Conservation (phyloP, 352 stramenopile species). For the Phytophthora agathidicida region DNA sequence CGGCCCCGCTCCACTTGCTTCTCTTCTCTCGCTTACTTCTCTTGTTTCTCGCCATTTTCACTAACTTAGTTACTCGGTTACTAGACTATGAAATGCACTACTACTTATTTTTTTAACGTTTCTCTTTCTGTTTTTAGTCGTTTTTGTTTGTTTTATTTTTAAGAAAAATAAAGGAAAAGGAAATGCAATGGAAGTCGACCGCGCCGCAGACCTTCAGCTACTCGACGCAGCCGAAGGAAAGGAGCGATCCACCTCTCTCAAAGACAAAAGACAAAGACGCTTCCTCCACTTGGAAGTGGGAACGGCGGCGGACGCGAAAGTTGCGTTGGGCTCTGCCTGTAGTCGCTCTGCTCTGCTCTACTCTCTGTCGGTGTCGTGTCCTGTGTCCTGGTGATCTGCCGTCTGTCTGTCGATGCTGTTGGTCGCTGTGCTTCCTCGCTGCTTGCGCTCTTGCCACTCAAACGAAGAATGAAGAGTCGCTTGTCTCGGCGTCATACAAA, state of each 20-base stretch:
- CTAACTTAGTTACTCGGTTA: conserved; percentile 12
- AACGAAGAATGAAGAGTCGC: conserved; percentile 24
- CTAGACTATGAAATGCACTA: conserved; percentile 13
- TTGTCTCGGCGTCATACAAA: background rate
- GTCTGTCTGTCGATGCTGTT: conserved; percentile 20
- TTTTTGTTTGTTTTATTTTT: conserved; percentile 22
- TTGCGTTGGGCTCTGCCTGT: background rate
- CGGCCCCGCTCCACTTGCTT: conserved; percentile 11
- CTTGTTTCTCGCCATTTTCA: conserved; percentile 19
- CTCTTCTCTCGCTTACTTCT: conserved; percentile 21
- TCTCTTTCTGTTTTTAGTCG: conserved; percentile 10
- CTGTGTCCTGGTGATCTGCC: background rate
- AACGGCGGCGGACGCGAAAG: conserved; percentile 5
- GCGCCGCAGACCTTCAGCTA: conserved; percentile 10
- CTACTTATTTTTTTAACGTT: conserved; percentile 14
- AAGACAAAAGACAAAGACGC: background rate
- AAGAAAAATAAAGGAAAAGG: background rate
- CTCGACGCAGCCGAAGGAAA: conserved; percentile 12
- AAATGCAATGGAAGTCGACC: conserved; percentile 13
- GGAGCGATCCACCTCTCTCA: conserved; percentile 9
- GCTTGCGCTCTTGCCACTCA: conserved; percentile 16
- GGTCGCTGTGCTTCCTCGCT: conserved; percentile 14
- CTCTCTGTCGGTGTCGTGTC: conserved; percentile 1
- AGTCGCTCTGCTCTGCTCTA: conserved; percentile 1
- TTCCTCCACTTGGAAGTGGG: background rate